Base-by-base conservation (phyloP, 257 asterid genomes). In the Euphrasia confusa region DNA sequence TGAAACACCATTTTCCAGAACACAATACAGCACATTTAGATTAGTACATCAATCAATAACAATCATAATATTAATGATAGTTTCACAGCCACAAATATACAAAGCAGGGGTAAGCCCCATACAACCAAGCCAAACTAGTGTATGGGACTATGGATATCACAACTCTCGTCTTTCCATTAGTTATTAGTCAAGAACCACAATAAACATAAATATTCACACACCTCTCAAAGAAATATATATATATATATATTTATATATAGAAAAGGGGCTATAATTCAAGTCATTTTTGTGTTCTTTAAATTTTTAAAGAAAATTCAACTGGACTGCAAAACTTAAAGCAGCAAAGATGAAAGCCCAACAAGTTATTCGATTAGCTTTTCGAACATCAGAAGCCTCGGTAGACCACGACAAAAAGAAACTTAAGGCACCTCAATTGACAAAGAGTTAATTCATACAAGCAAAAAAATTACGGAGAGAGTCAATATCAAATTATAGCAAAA, bases 101-200 rank as follows among this genome's bases (percentile, higher is more conserved):
- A 18, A 13, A 63, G 17, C 48, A 10, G 2, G 10, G 54, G 39
- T 35, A 10, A 2, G 40, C 40, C 40, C 54, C 11, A 26, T 2
- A 65, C 39, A 59, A 59, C 58, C 54, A 45, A 24, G 56, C 56
- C 56, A 61, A 52, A 52, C 26, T 61, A 61, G 66, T 45, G 33
- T 54, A 10, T 14, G 13, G 30, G 26, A 21, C 24, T 21, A 21
- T 21, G 24, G 24, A 21, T 65, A 55, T 14, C 35, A 14, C 7
- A 35, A 53, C 13, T 26, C 70, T 65, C 7, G 33, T 21, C 53
- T 52, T 65, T 12, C 40, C 4, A 65, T 54, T 54, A 37, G 30
- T 17, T 7, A 26, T 13, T 24, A 54, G 5, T 27, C 70, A 55
- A 54, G 44, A 28, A 39, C 60, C 60, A 13, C 42, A 27, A 27